phyloP scores from a whole-genome alignment of 169 alveolate genomes.

The Eimeria brunetti region DNA sequence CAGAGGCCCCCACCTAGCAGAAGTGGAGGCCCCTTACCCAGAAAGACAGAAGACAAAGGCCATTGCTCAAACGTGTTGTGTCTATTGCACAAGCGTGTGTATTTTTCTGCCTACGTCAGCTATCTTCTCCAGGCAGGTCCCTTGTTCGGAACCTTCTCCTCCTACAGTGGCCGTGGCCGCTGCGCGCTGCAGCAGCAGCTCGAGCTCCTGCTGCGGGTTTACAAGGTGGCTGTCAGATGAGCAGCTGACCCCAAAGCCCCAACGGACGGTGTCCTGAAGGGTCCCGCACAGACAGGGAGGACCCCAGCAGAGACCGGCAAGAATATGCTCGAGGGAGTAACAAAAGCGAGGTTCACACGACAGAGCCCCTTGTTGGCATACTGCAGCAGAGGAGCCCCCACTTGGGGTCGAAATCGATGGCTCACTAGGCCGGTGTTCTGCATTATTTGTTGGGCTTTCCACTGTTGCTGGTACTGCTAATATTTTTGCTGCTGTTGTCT shows the following conservation, averaged over 20 bases:
- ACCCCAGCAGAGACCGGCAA: constrained; percentile 57
- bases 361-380: constrained; percentile 13
- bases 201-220: constrained; percentile 71
- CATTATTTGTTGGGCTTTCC: not conserved
- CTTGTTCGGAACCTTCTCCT: not conserved
- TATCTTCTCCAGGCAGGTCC: not conserved
- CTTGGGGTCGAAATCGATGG: not conserved
- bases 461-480: constrained; percentile 32
- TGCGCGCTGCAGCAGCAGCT: constrained; percentile 71
- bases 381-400: constrained; percentile 16
- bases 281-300: constrained; percentile 64
- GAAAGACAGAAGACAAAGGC: not conserved
- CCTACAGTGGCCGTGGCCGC: constrained; percentile 1
- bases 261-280: not conserved
- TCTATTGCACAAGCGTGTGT: not conserved
- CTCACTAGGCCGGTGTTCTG: not conserved
- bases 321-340: constrained; percentile 55
- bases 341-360: constrained; percentile 52
- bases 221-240: constrained; percentile 34
- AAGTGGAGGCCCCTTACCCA: not conserved
- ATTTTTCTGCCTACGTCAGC: constrained; percentile 2
- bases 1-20: not conserved
- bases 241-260: constrained; percentile 42
- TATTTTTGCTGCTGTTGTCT: not conserved
- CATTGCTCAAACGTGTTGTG: not conserved